Evolutionary conservation across 768 basidiomycete genomes (phyloP).

Genomic region (Lactarius psammicola): DNA sequence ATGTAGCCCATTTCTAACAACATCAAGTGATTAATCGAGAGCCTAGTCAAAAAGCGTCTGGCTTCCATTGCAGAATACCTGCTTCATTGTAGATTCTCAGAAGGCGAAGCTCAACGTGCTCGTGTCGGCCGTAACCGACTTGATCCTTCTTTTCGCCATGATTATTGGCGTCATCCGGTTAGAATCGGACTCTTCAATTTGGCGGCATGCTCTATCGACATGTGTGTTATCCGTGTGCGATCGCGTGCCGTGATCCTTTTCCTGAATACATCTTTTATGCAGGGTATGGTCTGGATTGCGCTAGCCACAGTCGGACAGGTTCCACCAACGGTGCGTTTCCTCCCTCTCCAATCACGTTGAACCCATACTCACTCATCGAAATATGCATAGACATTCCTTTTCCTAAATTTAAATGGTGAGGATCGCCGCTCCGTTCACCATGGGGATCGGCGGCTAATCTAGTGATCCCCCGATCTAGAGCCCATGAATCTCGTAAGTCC

Average conservation of each 20-base stretch:
- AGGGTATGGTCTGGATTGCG: slow-evolving; percentile 9
- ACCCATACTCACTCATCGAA: neutral
- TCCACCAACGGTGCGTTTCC: slow-evolving; percentile 8
- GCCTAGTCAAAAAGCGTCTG: slow-evolving; percentile 1
- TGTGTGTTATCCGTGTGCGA: neutral
- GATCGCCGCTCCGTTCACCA: neutral
- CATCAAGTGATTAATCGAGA: neutral
- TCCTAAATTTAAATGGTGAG: slow-evolving; percentile 18
- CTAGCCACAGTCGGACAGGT: slow-evolving; percentile 7
- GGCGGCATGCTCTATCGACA: slow-evolving; percentile 10
- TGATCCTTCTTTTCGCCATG: slow-evolving; percentile 8
- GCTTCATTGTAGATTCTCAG: neutral
- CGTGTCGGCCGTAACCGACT: slow-evolving; percentile 5
- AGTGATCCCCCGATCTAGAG: neutral
- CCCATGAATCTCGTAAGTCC: slow-evolving; percentile 8
- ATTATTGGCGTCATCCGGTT: slow-evolving; percentile 5
- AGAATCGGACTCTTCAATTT: neutral
- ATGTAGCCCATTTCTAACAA: neutral
- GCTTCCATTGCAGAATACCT: neutral
- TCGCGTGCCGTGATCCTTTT: no score
- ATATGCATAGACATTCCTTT: slow-evolving; percentile 13
- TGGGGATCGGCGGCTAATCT: neutral
- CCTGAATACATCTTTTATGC: neutral
- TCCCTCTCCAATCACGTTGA: neutral
- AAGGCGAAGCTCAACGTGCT: slow-evolving; percentile 1